Conservation (phyloP, 2,329 filamentous ascomycete species). For the Aspergillus fumigatus region DNA sequence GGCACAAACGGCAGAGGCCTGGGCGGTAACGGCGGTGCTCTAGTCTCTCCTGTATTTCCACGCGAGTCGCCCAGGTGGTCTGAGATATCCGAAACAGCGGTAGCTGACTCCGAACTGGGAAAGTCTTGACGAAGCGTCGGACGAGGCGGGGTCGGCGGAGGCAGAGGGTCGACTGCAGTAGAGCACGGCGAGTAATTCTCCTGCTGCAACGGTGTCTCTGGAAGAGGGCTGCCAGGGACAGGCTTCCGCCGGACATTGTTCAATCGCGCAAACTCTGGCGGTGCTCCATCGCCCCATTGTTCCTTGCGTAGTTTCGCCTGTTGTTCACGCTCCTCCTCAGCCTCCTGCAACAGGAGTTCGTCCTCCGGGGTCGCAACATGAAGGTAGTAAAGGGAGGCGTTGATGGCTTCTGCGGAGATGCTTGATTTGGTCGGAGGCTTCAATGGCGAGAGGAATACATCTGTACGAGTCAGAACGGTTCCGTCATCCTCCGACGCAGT, state of each 20-base stretch:
- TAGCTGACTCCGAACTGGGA: not conserved
- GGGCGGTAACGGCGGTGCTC: slow-evolving; percentile 7
- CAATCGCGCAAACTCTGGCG: slow-evolving; percentile 28
- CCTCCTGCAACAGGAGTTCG: slow-evolving; percentile 36
- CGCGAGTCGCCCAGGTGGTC: not conserved
- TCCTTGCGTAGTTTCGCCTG: slow-evolving; percentile 23
- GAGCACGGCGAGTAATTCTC: not conserved
- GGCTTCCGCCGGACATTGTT: slow-evolving; percentile 39
- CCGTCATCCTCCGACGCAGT: not conserved
- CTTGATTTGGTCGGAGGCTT: slow-evolving; percentile 79
- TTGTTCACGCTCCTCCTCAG: slow-evolving; percentile 34
- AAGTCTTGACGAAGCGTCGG: not conserved
- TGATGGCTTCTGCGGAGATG: slow-evolving; percentile 81
- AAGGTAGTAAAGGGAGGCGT: slow-evolving; percentile 84
- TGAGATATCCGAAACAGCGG: not conserved
- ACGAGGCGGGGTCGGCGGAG: not conserved
- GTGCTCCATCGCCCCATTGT: slow-evolving; percentile 16
- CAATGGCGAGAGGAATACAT: slow-evolving; percentile 85
- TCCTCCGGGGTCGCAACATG: slow-evolving; percentile 68
- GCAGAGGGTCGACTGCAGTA: not conserved
- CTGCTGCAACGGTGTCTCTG: slow-evolving; percentile 18
- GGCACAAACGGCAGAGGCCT: slow-evolving; percentile 29
- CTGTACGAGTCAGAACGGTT: slow-evolving; percentile 41
- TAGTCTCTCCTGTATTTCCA: not conserved
- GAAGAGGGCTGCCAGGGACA: slow-evolving; percentile 21